These are phyloP conservation scores for Fusarium torulosum DNA, from an alignment of 2,329 filamentous ascomycete species.

Conservation along the genomic window DNA sequence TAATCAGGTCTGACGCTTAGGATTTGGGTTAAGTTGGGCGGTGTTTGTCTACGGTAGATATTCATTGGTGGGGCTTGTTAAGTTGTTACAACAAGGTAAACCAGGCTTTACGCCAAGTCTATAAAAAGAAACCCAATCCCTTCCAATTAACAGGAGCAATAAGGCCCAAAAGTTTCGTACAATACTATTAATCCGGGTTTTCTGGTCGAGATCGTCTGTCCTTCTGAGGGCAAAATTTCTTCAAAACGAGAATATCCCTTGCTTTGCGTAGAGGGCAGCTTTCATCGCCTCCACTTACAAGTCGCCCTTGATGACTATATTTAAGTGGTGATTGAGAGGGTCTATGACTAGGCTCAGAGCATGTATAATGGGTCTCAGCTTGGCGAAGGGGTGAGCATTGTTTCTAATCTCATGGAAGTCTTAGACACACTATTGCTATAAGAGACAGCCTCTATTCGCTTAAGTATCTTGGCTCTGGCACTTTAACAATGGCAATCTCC, in stretches of 20 bases:
- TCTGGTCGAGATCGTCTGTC: neutral
- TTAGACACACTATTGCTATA: conserved; percentile 12
- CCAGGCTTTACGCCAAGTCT: conserved; percentile 28
- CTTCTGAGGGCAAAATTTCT: neutral
- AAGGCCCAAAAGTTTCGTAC: neutral
- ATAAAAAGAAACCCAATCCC: conserved; percentile 38
- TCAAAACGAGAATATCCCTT: conserved; percentile 17
- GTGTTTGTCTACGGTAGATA: neutral
- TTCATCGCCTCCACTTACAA: conserved; percentile 10
- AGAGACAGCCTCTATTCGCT: conserved; percentile 2
- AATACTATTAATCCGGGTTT: neutral
- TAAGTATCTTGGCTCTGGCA: conserved; percentile 8
- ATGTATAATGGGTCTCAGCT: conserved; percentile 8
- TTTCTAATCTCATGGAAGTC: conserved; percentile 4
- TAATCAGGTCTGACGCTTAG: conserved; percentile 1
- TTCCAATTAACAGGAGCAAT: conserved; percentile 8
- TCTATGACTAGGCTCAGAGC: neutral
- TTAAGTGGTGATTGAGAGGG: conserved; percentile 3
- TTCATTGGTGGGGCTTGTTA: conserved; percentile 27
- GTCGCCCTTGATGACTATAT: conserved; percentile 10
- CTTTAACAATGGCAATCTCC: conserved; percentile 10
- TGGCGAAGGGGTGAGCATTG: conserved; percentile 10
- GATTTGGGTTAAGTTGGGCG: conserved; percentile 8
- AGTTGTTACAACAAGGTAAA: conserved; percentile 21
- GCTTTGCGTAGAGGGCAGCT: conserved; percentile 11